Percentiles rank a stretch among this genome's conserved stretches.
phyloP scores from a whole-genome alignment of 495 filamentous ascomycete genomes.

The Penicillium flavigenum region DNA sequence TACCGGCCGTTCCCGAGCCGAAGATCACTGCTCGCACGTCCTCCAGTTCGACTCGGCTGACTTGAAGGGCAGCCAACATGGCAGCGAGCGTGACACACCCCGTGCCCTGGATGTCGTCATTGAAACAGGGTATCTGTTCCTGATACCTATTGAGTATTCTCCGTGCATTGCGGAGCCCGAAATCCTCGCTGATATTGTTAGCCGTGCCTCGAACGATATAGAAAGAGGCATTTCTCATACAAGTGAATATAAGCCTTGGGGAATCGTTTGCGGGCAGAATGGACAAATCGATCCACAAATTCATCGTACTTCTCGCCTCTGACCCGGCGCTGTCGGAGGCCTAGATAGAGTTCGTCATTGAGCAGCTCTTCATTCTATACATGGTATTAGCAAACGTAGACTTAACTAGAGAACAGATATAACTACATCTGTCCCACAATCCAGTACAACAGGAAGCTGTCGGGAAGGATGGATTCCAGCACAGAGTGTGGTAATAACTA shows the following conservation, averaged over 20 bases:
- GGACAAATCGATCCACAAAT: slow-evolving; percentile 74
- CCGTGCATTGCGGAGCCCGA: slow-evolving; percentile 57
- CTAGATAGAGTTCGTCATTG: slow-evolving; percentile 79
- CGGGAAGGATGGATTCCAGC: slow-evolving; percentile 80
- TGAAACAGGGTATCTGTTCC: slow-evolving; percentile 76
- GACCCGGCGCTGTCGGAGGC: slow-evolving; percentile 63
- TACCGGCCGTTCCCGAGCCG: slow-evolving; percentile 83
- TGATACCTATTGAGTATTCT: slow-evolving; percentile 74
- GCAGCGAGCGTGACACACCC: slow-evolving; percentile 84
- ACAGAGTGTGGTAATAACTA: slow-evolving; percentile 79
- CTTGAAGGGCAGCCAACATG: slow-evolving; percentile 69
- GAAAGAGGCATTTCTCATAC: slow-evolving; percentile 28
- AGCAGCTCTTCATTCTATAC: slow-evolving; percentile 67
- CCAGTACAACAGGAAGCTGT: slow-evolving; percentile 79
- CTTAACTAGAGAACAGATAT: background rate
- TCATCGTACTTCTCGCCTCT: slow-evolving; percentile 74
- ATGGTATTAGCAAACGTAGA: slow-evolving; percentile 12
- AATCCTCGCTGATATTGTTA: slow-evolving; percentile 49
- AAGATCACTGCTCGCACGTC: slow-evolving; percentile 74
- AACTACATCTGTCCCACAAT: slow-evolving; percentile 75
- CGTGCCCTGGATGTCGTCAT: slow-evolving; percentile 90
- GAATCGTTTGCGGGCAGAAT: slow-evolving; percentile 63
- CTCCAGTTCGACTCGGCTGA: slow-evolving; percentile 62
- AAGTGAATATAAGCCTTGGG: slow-evolving; percentile 86
- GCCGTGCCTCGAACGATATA: background rate